Evolutionary conservation across 2,329 filamentous ascomycete species (phyloP).

Genomic region (Fusarium sp.): DNA sequence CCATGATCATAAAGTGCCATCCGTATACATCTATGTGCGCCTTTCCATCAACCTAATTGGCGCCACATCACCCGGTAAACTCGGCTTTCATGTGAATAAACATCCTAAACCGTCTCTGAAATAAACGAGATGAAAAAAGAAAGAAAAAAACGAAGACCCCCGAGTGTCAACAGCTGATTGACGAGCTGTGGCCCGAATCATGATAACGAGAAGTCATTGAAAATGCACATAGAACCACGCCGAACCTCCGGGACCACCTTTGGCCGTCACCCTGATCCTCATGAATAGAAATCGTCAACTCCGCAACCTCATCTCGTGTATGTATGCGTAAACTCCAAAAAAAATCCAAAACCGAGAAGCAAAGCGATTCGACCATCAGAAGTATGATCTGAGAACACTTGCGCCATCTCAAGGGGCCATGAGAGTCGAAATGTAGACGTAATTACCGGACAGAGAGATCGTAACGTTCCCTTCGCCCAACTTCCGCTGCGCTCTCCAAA

Average conservation of each 20-base stretch:
- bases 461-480: conserved; percentile 15
- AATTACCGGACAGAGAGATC: conserved; percentile 29
- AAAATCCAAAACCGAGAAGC: conserved; percentile 40
- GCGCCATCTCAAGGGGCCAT: neutral
- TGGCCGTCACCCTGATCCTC: conserved; percentile 45
- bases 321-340: conserved; percentile 48
- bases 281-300: conserved; percentile 43
- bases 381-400: conserved; percentile 2
- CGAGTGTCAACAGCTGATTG: neutral
- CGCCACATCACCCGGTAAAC: conserved; percentile 10
- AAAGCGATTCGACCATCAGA: conserved; percentile 26
- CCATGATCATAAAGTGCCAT: conserved; percentile 33
- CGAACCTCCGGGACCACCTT: conserved; percentile 38
- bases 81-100: conserved; percentile 11
- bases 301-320: conserved; percentile 43
- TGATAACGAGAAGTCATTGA: conserved; percentile 13
- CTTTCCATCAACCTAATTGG: conserved; percentile 15
- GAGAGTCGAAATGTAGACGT: conserved; percentile 30
- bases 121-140: conserved; percentile 22
- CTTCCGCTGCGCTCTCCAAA: neutral
- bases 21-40: conserved; percentile 40
- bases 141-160: conserved; percentile 1
- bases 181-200: conserved; percentile 5
- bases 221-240: conserved; percentile 45
- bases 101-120: conserved; percentile 6